Conservation (phyloP, 2,329 filamentous ascomycete species). For the Zymoseptoria passerinii region DNA sequence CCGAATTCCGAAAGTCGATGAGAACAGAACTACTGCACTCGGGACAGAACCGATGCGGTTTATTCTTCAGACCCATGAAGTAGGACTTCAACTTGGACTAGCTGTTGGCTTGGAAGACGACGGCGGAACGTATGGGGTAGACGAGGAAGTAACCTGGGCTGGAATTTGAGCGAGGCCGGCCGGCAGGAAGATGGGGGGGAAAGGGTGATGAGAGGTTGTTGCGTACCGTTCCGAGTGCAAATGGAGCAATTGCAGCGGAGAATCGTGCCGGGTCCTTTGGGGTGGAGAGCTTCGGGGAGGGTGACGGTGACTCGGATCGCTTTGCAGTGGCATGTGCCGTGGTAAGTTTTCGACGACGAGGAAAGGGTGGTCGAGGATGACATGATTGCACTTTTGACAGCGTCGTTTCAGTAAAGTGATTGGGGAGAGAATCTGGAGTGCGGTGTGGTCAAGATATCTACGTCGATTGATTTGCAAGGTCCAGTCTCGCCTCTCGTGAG, state of each 20-base stretch:
- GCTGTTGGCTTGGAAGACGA: conserved; percentile 13
- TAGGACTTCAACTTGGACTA: conserved; percentile 14
- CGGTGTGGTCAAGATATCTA: not conserved
- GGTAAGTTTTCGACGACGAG: conserved; percentile 7
- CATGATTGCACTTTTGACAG: not conserved
- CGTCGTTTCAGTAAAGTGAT: too few species aligned
- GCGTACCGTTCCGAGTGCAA: conserved; percentile 19
- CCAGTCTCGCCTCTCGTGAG: not conserved
- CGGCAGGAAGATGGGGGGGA: too few species aligned
- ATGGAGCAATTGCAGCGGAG: conserved; percentile 22
- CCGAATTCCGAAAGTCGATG: conserved; percentile 17
- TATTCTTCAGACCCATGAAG: conserved; percentile 13
- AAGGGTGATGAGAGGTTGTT: not conserved
- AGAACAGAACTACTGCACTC: conserved; percentile 19
- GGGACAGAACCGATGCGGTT: conserved; percentile 20
- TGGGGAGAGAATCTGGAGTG: too few species aligned
- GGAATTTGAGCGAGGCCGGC: too few species aligned
- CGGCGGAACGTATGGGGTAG: conserved; percentile 13
- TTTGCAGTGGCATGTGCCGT: conserved; percentile 21
- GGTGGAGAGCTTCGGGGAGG: conserved; percentile 13
- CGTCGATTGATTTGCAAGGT: too few species aligned
- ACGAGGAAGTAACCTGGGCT: conserved; percentile 14
- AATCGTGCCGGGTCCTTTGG: conserved; percentile 11
- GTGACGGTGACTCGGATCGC: conserved; percentile 13
- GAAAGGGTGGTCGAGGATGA: not conserved